These are phyloP conservation scores for Zygotorulaspora florentina DNA, from an alignment of 805 yeast species.

Conservation along the genomic window DNA sequence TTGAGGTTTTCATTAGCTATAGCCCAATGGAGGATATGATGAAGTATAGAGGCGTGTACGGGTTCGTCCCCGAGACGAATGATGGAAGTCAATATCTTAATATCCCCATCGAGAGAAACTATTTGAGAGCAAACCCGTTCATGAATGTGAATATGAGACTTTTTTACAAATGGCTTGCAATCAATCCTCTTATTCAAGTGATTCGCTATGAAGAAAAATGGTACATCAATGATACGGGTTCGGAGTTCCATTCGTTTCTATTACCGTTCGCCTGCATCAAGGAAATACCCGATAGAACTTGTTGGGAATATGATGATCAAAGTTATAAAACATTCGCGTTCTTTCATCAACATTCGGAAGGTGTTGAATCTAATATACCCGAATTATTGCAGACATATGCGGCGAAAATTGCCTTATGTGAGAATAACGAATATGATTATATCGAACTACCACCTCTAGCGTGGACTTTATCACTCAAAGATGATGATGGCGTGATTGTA, in stretches of 20 bases:
- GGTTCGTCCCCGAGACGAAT: slow-evolving; percentile 40
- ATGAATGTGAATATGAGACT: slow-evolving; percentile 17
- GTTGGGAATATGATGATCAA: slow-evolving; percentile 14
- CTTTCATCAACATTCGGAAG: slow-evolving; percentile 3
- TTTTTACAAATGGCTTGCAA: slow-evolving; percentile 36
- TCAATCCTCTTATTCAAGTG: slow-evolving; percentile 41
- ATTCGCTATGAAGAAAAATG: slow-evolving; percentile 26
- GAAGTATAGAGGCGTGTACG: slow-evolving; percentile 41
- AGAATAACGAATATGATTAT: slow-evolving; percentile 11
- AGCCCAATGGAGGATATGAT: slow-evolving; percentile 42
- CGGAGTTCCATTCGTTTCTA: slow-evolving; percentile 14
- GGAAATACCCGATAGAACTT: slow-evolving; percentile 1
- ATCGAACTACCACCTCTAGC: slow-evolving; percentile 22
- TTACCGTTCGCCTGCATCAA: slow-evolving; percentile 17
- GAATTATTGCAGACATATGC: slow-evolving; percentile 5
- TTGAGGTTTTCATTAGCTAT: slow-evolving; percentile 45
- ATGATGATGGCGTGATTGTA: slow-evolving; percentile 1
- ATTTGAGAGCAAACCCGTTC: slow-evolving; percentile 4
- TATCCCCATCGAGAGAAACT: slow-evolving; percentile 21
- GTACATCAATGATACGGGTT: slow-evolving; percentile 17
- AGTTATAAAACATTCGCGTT: slow-evolving; percentile 11
- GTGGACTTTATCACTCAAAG: slow-evolving; percentile 15
- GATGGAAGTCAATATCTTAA: slow-evolving; percentile 15
- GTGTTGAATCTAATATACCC: background rate
- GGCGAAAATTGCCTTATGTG: slow-evolving; percentile 4